Conservation (phyloP, 2,329 filamentous ascomycete species). For the Epichloe typhina region DNA sequence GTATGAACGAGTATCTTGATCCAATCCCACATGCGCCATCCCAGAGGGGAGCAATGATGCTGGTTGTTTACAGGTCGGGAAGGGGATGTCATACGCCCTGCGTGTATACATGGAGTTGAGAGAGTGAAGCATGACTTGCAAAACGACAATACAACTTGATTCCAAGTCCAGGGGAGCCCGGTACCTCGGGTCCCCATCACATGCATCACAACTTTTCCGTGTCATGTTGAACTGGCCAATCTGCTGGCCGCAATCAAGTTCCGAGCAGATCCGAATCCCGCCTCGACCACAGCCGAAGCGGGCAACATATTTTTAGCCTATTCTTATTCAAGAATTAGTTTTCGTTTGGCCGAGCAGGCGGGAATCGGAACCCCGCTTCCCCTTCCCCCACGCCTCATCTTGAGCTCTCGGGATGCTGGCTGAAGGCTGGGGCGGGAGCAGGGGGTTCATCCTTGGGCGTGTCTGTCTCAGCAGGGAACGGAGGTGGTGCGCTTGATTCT, state of each 20-base stretch:
- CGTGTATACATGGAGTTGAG: conserved; percentile 3
- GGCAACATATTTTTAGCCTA: too few species aligned
- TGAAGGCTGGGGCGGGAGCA: conserved; percentile 26
- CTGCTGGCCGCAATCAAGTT: conserved; percentile 1
- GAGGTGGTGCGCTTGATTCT: conserved; percentile 43
- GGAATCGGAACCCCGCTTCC: background rate
- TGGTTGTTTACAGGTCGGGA: background rate
- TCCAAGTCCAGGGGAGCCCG: background rate
- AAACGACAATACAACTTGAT: background rate
- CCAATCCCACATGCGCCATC: background rate
- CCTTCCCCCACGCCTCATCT: conserved; percentile 6
- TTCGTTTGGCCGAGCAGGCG: background rate
- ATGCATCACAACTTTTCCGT: background rate
- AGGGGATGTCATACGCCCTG: background rate
- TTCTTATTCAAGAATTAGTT: background rate
- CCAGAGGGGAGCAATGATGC: background rate
- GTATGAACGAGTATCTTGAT: background rate
- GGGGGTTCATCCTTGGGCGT: conserved; percentile 21
- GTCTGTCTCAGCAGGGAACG: conserved; percentile 34
- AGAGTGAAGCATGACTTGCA: background rate
- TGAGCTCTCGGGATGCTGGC: conserved; percentile 9
- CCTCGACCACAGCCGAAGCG: background rate
- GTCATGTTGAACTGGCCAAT: background rate
- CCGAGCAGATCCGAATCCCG: background rate
- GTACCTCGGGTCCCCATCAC: background rate